Evolutionary conservation across 805 yeast species (phyloP).

Genomic region (Yarrowia sp.): DNA sequence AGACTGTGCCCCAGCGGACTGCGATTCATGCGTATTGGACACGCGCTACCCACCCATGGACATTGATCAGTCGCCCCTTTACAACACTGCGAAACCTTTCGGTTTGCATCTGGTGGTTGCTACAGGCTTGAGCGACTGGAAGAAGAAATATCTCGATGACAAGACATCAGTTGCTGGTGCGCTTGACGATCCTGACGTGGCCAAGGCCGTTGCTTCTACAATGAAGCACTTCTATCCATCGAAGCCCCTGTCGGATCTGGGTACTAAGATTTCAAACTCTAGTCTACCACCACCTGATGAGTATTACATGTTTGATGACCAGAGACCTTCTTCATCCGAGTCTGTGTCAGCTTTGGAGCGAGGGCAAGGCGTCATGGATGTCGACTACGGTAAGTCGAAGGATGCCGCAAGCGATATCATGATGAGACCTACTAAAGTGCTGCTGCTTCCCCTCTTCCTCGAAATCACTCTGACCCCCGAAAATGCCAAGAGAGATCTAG

Average conservation of each 20-base stretch:
- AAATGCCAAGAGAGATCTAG: slow-evolving; percentile 54
- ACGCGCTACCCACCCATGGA: slow-evolving; percentile 60
- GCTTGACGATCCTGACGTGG: slow-evolving; percentile 47
- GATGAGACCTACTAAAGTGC: slow-evolving; percentile 61
- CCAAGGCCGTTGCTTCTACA: slow-evolving; percentile 34
- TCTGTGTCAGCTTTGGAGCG: slow-evolving; percentile 12
- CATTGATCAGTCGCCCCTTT: slow-evolving; percentile 56
- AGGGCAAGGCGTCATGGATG: slow-evolving; percentile 17
- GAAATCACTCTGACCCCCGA: slow-evolving; percentile 63
- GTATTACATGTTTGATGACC: slow-evolving; percentile 54
- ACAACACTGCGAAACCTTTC: slow-evolving; percentile 74
- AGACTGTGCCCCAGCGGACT: slow-evolving; percentile 58
- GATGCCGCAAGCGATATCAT: slow-evolving; percentile 34
- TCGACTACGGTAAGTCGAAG: slow-evolving; percentile 4
- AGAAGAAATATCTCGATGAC: slow-evolving; percentile 68
- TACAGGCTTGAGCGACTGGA: slow-evolving; percentile 88
- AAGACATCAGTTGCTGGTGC: slow-evolving; percentile 56
- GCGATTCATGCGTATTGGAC: slow-evolving; percentile 59
- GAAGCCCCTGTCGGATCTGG: slow-evolving; percentile 27
- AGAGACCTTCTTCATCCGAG: slow-evolving; percentile 44
- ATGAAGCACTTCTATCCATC: slow-evolving; percentile 8
- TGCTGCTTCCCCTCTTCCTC: slow-evolving; percentile 76
- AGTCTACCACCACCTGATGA: slow-evolving; percentile 58
- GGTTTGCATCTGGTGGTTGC: slow-evolving; percentile 79
- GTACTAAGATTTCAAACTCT: slow-evolving; percentile 60